Evolutionary conservation across 2,329 filamentous ascomycete species (phyloP).

Genomic region (Diplodia sapinea): DNA sequence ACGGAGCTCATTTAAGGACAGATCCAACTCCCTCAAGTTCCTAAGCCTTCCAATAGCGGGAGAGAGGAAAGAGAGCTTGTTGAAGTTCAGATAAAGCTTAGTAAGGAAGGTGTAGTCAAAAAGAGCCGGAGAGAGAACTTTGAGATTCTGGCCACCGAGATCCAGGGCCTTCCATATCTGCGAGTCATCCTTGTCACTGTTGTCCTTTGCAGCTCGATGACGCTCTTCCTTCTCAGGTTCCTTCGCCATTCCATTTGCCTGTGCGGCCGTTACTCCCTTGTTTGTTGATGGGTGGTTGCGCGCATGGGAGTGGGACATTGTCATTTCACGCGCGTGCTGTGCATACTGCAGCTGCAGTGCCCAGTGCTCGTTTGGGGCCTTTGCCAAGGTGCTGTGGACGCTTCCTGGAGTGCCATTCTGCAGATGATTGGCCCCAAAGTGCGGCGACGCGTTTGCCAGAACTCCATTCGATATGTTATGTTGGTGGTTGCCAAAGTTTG

Average conservation of each 20-base stretch:
- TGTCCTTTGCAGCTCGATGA: slow-evolving; percentile 69
- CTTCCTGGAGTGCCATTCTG: slow-evolving; percentile 65
- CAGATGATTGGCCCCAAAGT: slow-evolving; percentile 64
- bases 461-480: slow-evolving; percentile 66
- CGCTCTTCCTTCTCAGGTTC: slow-evolving; percentile 62
- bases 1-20: slow-evolving; percentile 84
- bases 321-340: slow-evolving; percentile 73
- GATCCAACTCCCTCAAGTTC: slow-evolving; percentile 80
- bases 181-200: slow-evolving; percentile 49
- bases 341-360: slow-evolving; percentile 82
- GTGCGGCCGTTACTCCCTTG: slow-evolving; percentile 65
- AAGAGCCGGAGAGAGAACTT: slow-evolving; percentile 77
- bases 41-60: slow-evolving; percentile 81
- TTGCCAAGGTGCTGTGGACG: slow-evolving; percentile 62
- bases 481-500: slow-evolving; percentile 62
- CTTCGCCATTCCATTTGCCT: slow-evolving; percentile 56
- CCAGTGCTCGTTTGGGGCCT: slow-evolving; percentile 76
- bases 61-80: slow-evolving; percentile 83
- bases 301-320: slow-evolving; percentile 76
- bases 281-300: slow-evolving; percentile 73
- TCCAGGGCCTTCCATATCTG: slow-evolving; percentile 94
- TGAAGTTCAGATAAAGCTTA: slow-evolving; percentile 91
- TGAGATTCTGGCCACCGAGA: slow-evolving; percentile 92
- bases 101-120: slow-evolving; percentile 88
- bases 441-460: slow-evolving; percentile 68